These are phyloP conservation scores for Malbranchea zuffiana DNA, from an alignment of 2,329 filamentous ascomycete species.

Conservation along the genomic window DNA sequence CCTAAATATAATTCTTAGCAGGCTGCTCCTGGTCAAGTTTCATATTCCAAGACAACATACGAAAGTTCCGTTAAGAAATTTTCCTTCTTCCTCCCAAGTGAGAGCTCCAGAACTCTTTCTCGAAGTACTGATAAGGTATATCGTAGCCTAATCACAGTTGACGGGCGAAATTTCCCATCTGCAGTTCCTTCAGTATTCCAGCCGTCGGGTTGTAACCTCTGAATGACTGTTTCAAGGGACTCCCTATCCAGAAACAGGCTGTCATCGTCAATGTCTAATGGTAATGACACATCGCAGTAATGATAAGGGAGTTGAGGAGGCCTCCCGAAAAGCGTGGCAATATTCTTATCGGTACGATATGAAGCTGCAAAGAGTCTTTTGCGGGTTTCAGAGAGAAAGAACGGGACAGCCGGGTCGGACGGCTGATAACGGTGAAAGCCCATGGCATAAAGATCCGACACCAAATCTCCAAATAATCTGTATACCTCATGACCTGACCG, in stretches of 20 bases:
- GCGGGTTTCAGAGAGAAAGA: slow-evolving; percentile 22
- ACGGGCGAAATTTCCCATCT: slow-evolving; percentile 12
- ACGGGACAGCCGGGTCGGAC: slow-evolving; percentile 14
- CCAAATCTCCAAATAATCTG: slow-evolving; percentile 15
- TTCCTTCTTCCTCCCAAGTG: slow-evolving; percentile 13
- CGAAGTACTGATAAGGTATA: slow-evolving; percentile 17
- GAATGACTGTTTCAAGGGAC: slow-evolving; percentile 12
- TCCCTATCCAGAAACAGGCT: slow-evolving; percentile 15
- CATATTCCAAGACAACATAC: slow-evolving; percentile 8
- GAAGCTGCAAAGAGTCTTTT: slow-evolving; percentile 20
- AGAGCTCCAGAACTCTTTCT: slow-evolving; percentile 19
- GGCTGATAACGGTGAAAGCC: slow-evolving; percentile 11
- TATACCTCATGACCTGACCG: slow-evolving; percentile 15
- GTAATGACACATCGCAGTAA: slow-evolving; percentile 21
- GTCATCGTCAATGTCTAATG: slow-evolving; percentile 23
- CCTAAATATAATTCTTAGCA: slow-evolving; percentile 8
- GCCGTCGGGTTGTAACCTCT: slow-evolving; percentile 16
- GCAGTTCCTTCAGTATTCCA: slow-evolving; percentile 15
- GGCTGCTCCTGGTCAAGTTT: neutral
- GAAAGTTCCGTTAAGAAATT: slow-evolving; percentile 10
- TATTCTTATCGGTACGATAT: slow-evolving; percentile 21
- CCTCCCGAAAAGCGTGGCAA: slow-evolving; percentile 23
- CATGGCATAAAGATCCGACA: slow-evolving; percentile 15
- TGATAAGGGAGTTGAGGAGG: slow-evolving; percentile 22
- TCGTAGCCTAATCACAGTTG: slow-evolving; percentile 17